Percentiles rank a stretch among this genome's conserved stretches.
These are phyloP conservation scores for Trichoderma semiorbis DNA, from an alignment of 2,329 filamentous ascomycete genomes.

Conservation along the genomic window DNA sequence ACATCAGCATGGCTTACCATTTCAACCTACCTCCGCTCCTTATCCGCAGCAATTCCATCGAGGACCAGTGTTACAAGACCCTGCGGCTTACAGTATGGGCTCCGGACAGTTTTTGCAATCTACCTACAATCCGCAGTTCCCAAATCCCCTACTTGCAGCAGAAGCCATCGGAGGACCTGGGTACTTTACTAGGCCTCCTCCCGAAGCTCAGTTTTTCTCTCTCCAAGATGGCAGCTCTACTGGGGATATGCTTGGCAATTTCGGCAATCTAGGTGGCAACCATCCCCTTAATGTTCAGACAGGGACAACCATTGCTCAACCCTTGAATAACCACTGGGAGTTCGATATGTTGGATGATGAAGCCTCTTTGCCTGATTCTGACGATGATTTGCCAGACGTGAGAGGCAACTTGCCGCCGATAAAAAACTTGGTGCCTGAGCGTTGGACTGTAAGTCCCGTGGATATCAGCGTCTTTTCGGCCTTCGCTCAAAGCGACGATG, in stretches of 20 bases:
- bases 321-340: constrained; percentile 25
- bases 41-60: constrained; percentile 16
- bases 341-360: constrained; percentile 49
- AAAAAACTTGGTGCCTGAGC: constrained; percentile 36
- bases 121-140: constrained; percentile 18
- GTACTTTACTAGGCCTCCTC: not conserved
- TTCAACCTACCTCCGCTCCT: not conserved
- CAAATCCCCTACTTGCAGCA: constrained; percentile 23
- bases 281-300: not conserved
- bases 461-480: constrained; percentile 49
- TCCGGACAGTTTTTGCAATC: constrained; percentile 2
- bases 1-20: constrained; percentile 13
- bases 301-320: not conserved
- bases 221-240: not conserved
- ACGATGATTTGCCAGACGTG: constrained; percentile 50
- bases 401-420: constrained; percentile 32
- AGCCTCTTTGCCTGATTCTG: constrained; percentile 58
- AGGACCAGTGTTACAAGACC: not conserved
- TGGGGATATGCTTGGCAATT: not conserved
- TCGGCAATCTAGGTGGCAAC: not conserved
- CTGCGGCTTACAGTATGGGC: not conserved
- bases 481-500: constrained; percentile 46
- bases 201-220: not conserved
- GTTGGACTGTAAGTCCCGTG: constrained; percentile 35
- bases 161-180: not conserved